Percentiles rank a stretch among this genome's conserved stretches.
These are phyloP conservation scores for Chytriomyces hyalinus DNA, from an alignment of 192 early-diverging fungal species.

Conservation along the genomic window DNA sequence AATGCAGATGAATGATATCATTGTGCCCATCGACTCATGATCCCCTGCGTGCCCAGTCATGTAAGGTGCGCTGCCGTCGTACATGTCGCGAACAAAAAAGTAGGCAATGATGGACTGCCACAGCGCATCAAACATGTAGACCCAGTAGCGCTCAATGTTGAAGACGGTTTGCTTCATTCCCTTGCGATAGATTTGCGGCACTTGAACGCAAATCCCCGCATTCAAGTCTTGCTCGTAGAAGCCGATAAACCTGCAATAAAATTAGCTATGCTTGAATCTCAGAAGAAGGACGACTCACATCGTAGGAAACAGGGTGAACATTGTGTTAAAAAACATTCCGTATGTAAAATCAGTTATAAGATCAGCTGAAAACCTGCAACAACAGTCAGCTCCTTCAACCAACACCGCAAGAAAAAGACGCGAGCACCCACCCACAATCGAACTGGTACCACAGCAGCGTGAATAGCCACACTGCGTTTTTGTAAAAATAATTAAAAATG, in stretches of 20 bases:
- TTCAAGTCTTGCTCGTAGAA: slow-evolving; percentile 78
- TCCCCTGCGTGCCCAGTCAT: slow-evolving; percentile 59
- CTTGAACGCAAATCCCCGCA: slow-evolving; percentile 48
- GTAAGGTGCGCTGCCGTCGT: slow-evolving; percentile 60
- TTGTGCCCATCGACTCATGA: slow-evolving; percentile 74
- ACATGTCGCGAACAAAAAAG: slow-evolving; percentile 76
- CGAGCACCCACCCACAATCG: slow-evolving; percentile 72
- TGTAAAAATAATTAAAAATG: slow-evolving; percentile 95
- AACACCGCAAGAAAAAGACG: background rate
- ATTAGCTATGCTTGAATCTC: background rate
- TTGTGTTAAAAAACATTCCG: slow-evolving; percentile 91
- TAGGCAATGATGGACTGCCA: slow-evolving; percentile 88
- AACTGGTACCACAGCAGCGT: slow-evolving; percentile 95
- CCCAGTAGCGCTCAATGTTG: slow-evolving; percentile 81
- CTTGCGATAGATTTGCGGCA: slow-evolving; percentile 75
- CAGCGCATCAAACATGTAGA: slow-evolving; percentile 86
- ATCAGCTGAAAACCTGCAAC: slow-evolving; percentile 55
- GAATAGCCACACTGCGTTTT: slow-evolving; percentile 93
- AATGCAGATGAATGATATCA: slow-evolving; percentile 79
- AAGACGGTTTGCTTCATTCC: slow-evolving; percentile 86
- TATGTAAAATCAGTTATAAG: slow-evolving; percentile 74
- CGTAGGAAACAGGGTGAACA: slow-evolving; percentile 90
- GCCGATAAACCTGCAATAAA: slow-evolving; percentile 42
- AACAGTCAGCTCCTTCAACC: background rate
- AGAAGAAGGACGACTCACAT: slow-evolving; percentile 33